phyloP scores from a whole-genome alignment of 2,329 filamentous ascomycete species.

The Dactylellina parvicollis region DNA sequence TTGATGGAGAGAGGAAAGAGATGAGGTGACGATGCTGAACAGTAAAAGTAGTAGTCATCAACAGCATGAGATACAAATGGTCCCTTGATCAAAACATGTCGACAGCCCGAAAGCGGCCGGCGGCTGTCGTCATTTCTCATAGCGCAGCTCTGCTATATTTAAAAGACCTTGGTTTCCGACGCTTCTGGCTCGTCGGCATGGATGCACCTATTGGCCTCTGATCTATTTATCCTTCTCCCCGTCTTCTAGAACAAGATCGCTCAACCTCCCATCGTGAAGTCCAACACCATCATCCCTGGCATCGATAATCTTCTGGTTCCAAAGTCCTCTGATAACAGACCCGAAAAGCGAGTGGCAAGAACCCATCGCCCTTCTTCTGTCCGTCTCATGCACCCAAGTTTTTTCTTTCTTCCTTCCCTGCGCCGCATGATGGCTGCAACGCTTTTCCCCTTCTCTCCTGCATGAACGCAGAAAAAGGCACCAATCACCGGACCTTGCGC shows the following conservation, averaged over 20 bases:
- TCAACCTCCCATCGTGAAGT: too few species aligned
- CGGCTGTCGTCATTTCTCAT: background rate
- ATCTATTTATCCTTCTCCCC: too few species aligned
- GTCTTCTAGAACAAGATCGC: too few species aligned
- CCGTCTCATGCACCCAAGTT: conserved; percentile 3
- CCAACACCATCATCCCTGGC: background rate
- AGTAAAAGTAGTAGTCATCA: background rate
- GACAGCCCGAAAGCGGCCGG: background rate
- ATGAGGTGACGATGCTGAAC: background rate
- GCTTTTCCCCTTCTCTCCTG: background rate
- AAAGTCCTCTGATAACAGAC: too few species aligned
- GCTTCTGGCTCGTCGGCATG: too few species aligned
- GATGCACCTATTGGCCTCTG: too few species aligned
- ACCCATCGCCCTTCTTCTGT: background rate
- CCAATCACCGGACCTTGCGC: conserved; percentile 43
- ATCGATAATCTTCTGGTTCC: too few species aligned
- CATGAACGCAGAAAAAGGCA: conserved; percentile 25
- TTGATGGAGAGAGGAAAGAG: background rate
- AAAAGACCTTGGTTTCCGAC: background rate
- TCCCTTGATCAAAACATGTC: background rate
- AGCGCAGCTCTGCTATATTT: background rate
- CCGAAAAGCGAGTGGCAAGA: background rate
- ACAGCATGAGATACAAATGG: too few species aligned
- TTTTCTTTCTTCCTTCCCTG: conserved; percentile 10
- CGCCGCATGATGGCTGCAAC: conserved; percentile 32